phyloP scores from a whole-genome alignment of 176 grass and related monocot genomes.

The Oryza longistaminata region DNA sequence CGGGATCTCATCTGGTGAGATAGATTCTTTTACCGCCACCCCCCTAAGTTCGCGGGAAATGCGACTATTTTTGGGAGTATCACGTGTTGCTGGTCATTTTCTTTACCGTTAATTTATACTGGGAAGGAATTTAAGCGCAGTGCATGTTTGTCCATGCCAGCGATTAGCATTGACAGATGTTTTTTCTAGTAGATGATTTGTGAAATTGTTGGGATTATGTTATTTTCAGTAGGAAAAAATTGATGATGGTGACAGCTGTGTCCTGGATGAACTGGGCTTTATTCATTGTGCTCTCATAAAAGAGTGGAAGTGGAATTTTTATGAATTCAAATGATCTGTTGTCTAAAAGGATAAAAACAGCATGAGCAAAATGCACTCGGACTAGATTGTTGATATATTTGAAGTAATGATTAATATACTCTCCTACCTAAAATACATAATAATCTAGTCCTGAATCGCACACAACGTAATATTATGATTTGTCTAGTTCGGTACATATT shows the following conservation, averaged over 20 bases:
- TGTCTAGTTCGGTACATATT: no score
- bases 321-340: background rate
- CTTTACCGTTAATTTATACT: slow-evolving; percentile 6
- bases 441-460: no score
- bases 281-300: background rate
- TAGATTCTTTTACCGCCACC: background rate
- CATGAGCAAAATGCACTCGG: no score
- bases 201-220: background rate
- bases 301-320: background rate
- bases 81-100: slow-evolving; percentile 27
- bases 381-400: no score
- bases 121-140: slow-evolving; percentile 9
- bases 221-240: background rate
- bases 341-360: no score
- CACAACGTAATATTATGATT: no score
- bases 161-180: background rate
- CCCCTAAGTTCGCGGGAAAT: slow-evolving; percentile 10
- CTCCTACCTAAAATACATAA: no score
- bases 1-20: slow-evolving; percentile 13
- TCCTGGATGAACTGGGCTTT: background rate
- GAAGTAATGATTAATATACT: no score
- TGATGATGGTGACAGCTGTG: background rate
- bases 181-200: background rate
- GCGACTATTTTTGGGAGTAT: background rate
- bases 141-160: slow-evolving; percentile 25